A percentile compares a stretch with the other conserved stretches of the same genome.
These are phyloP conservation scores for Suhomyces kunorum DNA, from an alignment of 1,139 yeast genomes.

Conservation along the genomic window DNA sequence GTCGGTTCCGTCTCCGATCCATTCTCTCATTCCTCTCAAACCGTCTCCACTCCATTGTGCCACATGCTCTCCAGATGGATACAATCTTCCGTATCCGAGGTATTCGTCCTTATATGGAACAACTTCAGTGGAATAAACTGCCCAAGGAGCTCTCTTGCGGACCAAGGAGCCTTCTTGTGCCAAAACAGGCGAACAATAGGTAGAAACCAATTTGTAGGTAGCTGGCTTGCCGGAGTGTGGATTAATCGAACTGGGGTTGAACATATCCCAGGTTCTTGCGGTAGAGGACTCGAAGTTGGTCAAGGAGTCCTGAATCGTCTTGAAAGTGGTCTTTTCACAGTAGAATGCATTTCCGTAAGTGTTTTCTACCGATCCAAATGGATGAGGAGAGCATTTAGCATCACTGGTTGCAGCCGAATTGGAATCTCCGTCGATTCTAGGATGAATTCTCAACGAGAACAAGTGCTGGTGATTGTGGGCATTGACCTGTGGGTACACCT, in stretches of 20 bases:
- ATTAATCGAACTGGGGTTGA: slow-evolving; percentile 67
- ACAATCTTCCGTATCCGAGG: slow-evolving; percentile 55
- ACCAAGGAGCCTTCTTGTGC: slow-evolving; percentile 77
- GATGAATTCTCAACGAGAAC: slow-evolving; percentile 77
- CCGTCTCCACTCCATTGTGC: slow-evolving; percentile 83
- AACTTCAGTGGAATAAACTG: slow-evolving; percentile 64
- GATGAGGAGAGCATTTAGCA: slow-evolving; percentile 58
- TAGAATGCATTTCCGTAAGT: slow-evolving; percentile 74
- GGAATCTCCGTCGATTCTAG: slow-evolving; percentile 77
- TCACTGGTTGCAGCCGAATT: slow-evolving; percentile 74
- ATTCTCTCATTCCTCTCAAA: slow-evolving; percentile 64
- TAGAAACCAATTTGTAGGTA: slow-evolving; percentile 75
- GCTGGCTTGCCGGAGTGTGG: slow-evolving; percentile 74
- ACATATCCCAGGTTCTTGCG: slow-evolving; percentile 76
- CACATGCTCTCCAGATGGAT: slow-evolving; percentile 80
- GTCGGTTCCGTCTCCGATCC: slow-evolving; percentile 71
- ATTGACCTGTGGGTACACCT: slow-evolving; percentile 76
- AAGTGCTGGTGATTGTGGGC: slow-evolving; percentile 87
- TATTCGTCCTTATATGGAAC: slow-evolving; percentile 64
- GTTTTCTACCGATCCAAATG: slow-evolving; percentile 66
- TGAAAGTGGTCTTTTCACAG: slow-evolving; percentile 62
- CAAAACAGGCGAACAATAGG: slow-evolving; percentile 69
- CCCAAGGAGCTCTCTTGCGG: slow-evolving; percentile 82
- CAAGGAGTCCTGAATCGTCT: slow-evolving; percentile 67
- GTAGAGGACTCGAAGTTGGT: slow-evolving; percentile 62